These are phyloP conservation scores for Sophora flavescens DNA, from an alignment of 306 rosid species.

Conservation along the genomic window DNA sequence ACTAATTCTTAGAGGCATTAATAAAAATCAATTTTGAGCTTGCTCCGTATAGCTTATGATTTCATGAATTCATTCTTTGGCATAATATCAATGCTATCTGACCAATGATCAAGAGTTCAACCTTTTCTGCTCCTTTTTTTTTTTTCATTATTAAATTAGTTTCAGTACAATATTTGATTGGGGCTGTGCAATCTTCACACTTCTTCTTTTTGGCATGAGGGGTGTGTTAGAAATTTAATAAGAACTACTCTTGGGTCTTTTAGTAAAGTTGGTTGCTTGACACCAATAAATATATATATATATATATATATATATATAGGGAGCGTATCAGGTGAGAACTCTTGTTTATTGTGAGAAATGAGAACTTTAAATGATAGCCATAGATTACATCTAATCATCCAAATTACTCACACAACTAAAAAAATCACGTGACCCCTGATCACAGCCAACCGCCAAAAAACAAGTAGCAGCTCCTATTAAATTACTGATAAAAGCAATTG, in stretches of 20 bases:
- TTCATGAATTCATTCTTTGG: constrained; percentile 27
- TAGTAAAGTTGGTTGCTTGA: constrained; percentile 27
- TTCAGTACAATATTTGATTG: constrained; percentile 15
- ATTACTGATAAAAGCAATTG: too few relatives aligned
- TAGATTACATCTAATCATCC: too few relatives aligned
- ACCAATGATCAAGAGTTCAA: constrained; percentile 17
- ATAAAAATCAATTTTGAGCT: constrained; percentile 7
- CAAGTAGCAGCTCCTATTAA: too few relatives aligned
- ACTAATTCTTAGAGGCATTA: constrained; percentile 4
- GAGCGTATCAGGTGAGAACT: too few relatives aligned
- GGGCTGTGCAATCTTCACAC: neutral
- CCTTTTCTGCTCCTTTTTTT: constrained; percentile 13
- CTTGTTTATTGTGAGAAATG: too few relatives aligned
- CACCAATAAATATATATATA: too few relatives aligned
- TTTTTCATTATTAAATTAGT: neutral
- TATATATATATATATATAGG: too few relatives aligned
- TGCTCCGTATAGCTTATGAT: neutral
- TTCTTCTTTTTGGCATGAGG: neutral
- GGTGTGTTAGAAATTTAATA: neutral
- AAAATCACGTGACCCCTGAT: too few relatives aligned
- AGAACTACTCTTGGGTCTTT: neutral
- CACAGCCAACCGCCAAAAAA: too few relatives aligned
- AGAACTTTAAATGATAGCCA: too few relatives aligned
- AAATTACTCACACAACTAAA: too few relatives aligned
- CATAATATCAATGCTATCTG: neutral